Conservation (phyloP, 2,329 filamentous ascomycete genomes). For the Colletotrichum viniferum region DNA sequence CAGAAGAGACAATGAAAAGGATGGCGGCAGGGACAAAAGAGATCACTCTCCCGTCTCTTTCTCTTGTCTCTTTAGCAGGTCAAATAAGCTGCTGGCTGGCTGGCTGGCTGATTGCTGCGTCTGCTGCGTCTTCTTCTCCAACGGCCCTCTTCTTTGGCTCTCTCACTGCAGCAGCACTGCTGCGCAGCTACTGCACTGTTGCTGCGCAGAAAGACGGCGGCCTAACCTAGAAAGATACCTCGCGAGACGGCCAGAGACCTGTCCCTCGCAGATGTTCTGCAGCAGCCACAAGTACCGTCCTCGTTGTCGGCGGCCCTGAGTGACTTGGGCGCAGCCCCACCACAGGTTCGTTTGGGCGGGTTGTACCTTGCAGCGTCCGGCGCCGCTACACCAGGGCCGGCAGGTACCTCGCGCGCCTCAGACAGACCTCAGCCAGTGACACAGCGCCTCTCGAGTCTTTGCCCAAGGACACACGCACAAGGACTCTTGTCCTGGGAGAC, state of each 20-base stretch:
- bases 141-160: not conserved
- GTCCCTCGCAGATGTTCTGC: not conserved
- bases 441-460: not conserved
- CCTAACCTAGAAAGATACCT: not conserved
- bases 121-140: not conserved
- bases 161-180: not conserved
- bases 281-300: not conserved
- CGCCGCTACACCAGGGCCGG: not conserved
- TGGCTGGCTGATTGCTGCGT: not conserved
- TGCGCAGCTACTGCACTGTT: not conserved
- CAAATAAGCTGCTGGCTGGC: not conserved
- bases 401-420: not conserved
- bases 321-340: not conserved
- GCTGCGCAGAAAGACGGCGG: not conserved
- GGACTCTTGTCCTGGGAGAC: not conserved
- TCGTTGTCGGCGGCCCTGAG: not conserved
- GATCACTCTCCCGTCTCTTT: not conserved
- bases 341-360: constrained; percentile 9
- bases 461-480: not conserved
- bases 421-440: not conserved
- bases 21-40: not conserved
- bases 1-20: not conserved
- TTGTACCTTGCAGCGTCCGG: constrained; percentile 8
- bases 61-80: not conserved
- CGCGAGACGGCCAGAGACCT: not conserved